Evolutionary conservation across 2,329 filamentous ascomycete species (phyloP), one percentile per base, ranked within the genome.

Genomic region (Neofusicoccum sp.): DNA sequence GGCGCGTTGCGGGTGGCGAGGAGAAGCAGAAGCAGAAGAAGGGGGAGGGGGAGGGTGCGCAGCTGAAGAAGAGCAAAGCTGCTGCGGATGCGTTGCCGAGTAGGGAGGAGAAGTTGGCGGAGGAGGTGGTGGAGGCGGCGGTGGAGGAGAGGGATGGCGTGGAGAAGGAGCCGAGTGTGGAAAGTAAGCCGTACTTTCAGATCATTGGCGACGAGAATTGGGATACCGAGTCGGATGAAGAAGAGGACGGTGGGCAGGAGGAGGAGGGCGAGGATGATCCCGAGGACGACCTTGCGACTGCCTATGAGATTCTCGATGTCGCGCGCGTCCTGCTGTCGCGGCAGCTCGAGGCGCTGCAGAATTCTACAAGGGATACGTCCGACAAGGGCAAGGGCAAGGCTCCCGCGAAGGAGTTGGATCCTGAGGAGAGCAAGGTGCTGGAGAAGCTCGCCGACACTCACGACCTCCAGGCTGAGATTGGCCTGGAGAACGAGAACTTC

Each of bases 181-280:
- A 77, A 4, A 90, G 89, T 76, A 94, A 93, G 75, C 87, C 91
- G 0, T 86, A 92, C 66, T 97, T 99, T 76, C 91, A 96, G 70
- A 96, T 99, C 73, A 90, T 88, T 4, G 95, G 95, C 63, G 94
- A 98, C 73, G 94, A 97, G 77, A 94, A 97, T 74, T 97, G 92
- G 80, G 91, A 92, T 61, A 74, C 72, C 3, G 89, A 91, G 61
- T 91, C 89, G 0, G 92, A 95, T 54, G 90, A 89, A 6, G 90
- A 89, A 6, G 88, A 87, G 56, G 86, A 82, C 67, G 82, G 77
- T 6, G 77, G 75, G 22, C 22, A 22, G n/a, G 80, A 79, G 4
- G 76, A 71, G 2, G 77, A 74, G 22, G 78, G 77, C 52, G 77
- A 73, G 33, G 76, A 74, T 2, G 81, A 81, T 45, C 83, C 83